A percentile compares a stretch with the other conserved stretches of the same genome.
Evolutionary conservation across 257 asterid genomes (phyloP).

Genomic region (Asclepias syriaca): DNA sequence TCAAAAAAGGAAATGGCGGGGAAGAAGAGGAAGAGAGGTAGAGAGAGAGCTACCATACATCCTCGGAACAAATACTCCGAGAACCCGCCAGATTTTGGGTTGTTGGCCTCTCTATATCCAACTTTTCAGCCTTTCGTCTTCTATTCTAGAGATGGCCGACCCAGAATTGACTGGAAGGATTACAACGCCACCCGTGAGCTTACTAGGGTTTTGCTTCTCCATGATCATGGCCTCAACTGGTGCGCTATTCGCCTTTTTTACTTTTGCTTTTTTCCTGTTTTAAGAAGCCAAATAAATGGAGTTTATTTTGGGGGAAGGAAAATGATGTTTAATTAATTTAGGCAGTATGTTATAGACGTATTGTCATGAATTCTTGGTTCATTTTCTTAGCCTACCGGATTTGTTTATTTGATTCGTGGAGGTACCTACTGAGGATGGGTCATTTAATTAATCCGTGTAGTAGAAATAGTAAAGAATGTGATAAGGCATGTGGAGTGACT

Average conservation of each 20-base stretch:
- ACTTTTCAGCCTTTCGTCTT: constrained; percentile 60
- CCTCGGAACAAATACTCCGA: constrained; percentile 75
- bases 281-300: not conserved
- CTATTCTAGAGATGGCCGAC: constrained; percentile 54
- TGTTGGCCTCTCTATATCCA: constrained; percentile 58
- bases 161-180: constrained; percentile 90
- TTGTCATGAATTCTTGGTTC: not conserved
- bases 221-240: constrained; percentile 74
- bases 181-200: constrained; percentile 92
- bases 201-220: constrained; percentile 71
- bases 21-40: constrained; percentile 63
- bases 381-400: not conserved
- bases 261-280: not conserved
- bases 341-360: no score
- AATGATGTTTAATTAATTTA: not conserved
- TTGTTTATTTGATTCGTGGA: not conserved
- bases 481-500: not conserved
- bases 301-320: no score
- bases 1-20: constrained; percentile 32
- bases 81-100: constrained; percentile 72
- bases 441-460: not conserved
- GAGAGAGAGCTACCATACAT: constrained; percentile 45
- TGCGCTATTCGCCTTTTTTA: not conserved
- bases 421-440: not conserved
- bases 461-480: not conserved